phyloP scores from a whole-genome alignment of 352 stramenopile genomes.

The Phytopythium boreale region DNA sequence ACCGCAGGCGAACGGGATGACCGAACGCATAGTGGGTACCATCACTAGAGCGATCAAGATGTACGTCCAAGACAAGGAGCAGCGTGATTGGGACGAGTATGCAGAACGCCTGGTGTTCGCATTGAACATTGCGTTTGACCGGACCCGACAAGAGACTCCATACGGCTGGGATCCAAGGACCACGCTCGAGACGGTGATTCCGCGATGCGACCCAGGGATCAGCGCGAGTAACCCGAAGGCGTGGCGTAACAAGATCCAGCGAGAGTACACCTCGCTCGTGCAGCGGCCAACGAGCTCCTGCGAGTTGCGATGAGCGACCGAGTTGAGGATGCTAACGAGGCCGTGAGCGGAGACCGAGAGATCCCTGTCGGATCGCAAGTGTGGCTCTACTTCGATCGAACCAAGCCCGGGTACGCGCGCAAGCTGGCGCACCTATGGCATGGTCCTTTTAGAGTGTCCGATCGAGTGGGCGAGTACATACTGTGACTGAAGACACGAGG shows the following conservation, averaged over 20 bases:
- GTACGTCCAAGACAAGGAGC: conserved; percentile 8
- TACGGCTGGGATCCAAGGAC: conserved; percentile 14
- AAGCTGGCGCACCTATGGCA: too few species aligned
- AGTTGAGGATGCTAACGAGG: neutral
- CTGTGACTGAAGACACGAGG: too few species aligned
- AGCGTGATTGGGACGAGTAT: conserved; percentile 21
- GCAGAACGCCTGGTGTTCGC: conserved; percentile 13
- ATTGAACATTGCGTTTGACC: conserved; percentile 13
- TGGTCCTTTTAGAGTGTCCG: too few species aligned
- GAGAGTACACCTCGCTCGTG: neutral
- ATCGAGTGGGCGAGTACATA: too few species aligned
- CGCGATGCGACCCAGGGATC: neutral
- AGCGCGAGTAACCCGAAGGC: neutral
- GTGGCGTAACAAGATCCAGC: conserved; percentile 3
- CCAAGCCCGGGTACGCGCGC: too few species aligned
- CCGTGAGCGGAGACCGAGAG: neutral
- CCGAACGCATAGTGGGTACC: conserved; percentile 11
- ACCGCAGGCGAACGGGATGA: conserved; percentile 10
- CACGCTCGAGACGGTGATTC: conserved; percentile 5
- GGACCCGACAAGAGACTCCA: neutral
- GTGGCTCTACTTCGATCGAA: conserved; percentile 9
- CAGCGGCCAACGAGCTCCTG: neutral
- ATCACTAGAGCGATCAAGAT: conserved; percentile 10
- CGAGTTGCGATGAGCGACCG: conserved; percentile 1
- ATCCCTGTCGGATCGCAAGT: conserved; percentile 14